These are phyloP conservation scores for Colletotrichum sp. DNA, from an alignment of 2,329 filamentous ascomycete genomes.

Conservation along the genomic window DNA sequence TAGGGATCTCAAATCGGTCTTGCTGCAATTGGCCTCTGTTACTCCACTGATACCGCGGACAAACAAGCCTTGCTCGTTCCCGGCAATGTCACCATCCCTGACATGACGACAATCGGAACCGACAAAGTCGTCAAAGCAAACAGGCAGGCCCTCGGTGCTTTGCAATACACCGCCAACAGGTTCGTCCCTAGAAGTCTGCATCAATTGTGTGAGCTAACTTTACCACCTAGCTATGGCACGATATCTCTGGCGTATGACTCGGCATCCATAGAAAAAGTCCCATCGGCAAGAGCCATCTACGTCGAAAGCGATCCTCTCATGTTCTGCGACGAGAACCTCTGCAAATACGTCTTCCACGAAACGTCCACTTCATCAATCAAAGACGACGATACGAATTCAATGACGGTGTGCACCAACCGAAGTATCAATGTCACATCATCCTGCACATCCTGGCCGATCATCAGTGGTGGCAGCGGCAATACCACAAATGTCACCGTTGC, in stretches of 20 bases:
- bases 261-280: conserved; percentile 23
- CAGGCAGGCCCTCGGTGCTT: conserved; percentile 28
- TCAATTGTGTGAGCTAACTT: background rate
- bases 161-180: conserved; percentile 49
- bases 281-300: conserved; percentile 33
- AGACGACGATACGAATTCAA: conserved; percentile 8
- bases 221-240: conserved; percentile 38
- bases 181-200: background rate
- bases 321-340: conserved; percentile 21
- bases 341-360: conserved; percentile 45
- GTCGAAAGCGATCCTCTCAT: conserved; percentile 31
- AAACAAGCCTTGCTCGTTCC: conserved; percentile 32
- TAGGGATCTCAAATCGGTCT: conserved; percentile 47
- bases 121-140: conserved; percentile 29
- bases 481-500: conserved; percentile 30
- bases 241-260: conserved; percentile 35
- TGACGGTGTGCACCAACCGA: conserved; percentile 36
- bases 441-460: conserved; percentile 36
- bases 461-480: conserved; percentile 34
- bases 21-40: conserved; percentile 46
- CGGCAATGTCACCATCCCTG: conserved; percentile 40
- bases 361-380: conserved; percentile 7
- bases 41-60: conserved; percentile 44
- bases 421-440: conserved; percentile 31
- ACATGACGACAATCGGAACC: conserved; percentile 39